Evolutionary conservation across 495 filamentous ascomycete species (phyloP), one percentile per base, ranked within the genome.

Genomic region (Podospora bellae-mahoneyi): DNA sequence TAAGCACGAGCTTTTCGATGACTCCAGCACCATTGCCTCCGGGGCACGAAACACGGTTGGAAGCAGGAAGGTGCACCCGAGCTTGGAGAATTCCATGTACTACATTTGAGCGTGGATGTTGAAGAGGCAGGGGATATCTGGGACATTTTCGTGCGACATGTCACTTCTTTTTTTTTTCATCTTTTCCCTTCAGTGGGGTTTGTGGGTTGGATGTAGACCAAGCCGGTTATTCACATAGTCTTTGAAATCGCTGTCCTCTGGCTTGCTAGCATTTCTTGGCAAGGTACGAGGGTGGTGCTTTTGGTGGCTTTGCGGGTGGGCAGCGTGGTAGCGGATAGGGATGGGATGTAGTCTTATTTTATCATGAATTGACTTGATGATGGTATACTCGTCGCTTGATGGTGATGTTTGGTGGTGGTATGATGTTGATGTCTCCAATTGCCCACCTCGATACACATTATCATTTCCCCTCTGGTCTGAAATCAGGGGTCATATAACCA

Each of bases 51-150:
- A 2, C 5, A 4, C 1, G 6, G 28, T 56, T 27, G 19, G 3
- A 13, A 6, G 16, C 0, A 28, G 70, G 4, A 30, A 18, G n/a
- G 78, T 90, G 15, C 84, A 88, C 61, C 20, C 61, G 0, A 87
- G 79, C 3, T 68, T 94, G 44, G 75, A 72, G 26, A 80, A 92
- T 62, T 83, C 85, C 1, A 94, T 94, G 91, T 93, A 91, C 73
- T 94, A 93, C 76, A 90, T 94, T 64, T 94, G 66, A 73, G 61
- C 16, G 39, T 13, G 39, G 0, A 48, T 10, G 39, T 48, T 48
- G 39, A 3, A 16, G 39, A 16, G 30, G 30, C 30, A 32, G 30
- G 30, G 30, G 30, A 32, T 23, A 23, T 23, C 23, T 23, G 23
- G 23, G 23, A 23, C 34, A 62, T 62, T 57, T 57, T 5, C 20